Base-by-base conservation (phyloP, 208 protist genomes). In the Leishmania lainsoni region DNA sequence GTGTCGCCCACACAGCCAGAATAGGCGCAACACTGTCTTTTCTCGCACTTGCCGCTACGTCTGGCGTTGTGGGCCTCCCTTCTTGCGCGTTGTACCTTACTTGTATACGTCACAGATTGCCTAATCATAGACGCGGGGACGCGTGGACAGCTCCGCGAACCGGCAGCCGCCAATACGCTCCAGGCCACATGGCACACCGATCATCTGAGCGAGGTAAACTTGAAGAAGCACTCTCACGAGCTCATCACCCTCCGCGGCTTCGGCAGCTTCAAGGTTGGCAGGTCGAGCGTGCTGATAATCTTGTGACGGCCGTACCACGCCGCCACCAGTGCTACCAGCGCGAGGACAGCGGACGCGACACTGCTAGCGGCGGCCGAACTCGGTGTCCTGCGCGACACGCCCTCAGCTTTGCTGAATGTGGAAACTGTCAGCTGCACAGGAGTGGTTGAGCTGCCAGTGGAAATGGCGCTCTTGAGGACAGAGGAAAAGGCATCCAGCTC, bases 181-280 rank as follows among this genome's bases (percentile, higher is more conserved):
- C 69, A 35, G 26, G 69, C 17, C 22, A 8, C 12, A 26, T 52
- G n/a, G 51, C 29, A 61, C 29, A 20, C 72, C 2, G 6, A 45
- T 58, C 72, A 39, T n/a, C 45, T 5, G 22, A 61, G 51, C 29
- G 72, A 61, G 32, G 52, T 26, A 42, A 5, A 32, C n/a, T 29
- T 56, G 51, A 32, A 75, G 20, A 58, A 76, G 29, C n/a, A 59
- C 14, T 8, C 35, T 49, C 70, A 87, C 72, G 73, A 75, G 54
- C 39, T 58, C 83, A 93, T 83, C 74, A 92, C 72, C 59, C 81
- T 87, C 58, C 85, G 86, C 63, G 56, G 83, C 82, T 90, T 92
- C 22, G 89, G 90, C 3, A 86, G 48, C 84, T 89, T 90, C 29
- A 89, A 32, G 16, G 52, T 66, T 12, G 83, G 81, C 39, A 91